Base-by-base conservation (phyloP, 108 stramenopile species). In the Pseudonitzschia pungens region DNA sequence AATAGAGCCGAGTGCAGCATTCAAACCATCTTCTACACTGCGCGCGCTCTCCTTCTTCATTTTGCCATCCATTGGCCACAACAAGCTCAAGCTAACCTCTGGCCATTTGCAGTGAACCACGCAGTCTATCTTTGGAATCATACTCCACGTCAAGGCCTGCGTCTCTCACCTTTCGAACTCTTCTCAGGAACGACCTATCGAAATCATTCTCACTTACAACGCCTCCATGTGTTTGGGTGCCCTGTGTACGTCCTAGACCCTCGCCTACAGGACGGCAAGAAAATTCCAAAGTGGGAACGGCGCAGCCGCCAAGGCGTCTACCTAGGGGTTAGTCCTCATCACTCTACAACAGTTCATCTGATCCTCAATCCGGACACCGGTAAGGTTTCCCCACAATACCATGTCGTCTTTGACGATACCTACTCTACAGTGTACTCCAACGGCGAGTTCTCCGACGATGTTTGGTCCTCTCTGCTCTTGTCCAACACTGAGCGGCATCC, bases 61-160 rank as follows among this genome's bases (percentile, higher is more conserved):
- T 73, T 72, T 28, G 41, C 60, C 0, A 33, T 87, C n/a, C 83
- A 81, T 64, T 87, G 86, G 83, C 81, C 83, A 2, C 64, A 86
- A 27, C 8, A 29, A 0, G 63, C 64, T 26, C 29, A 57, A 14
- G 24, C 58, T 0, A 56, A 69, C 0, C 72, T 82, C 0, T 85
- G 84, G 81, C 79, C 81, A 0, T 54, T 77, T 54, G 80, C 87
- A 0, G 36, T 88, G 5, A 54, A 79, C 18, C 72, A 89, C 68
- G 83, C 88, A 0, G 69, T 71, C 0, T 81, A 57, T 41, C 33
- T 89, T 0, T 79, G 60, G 42, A 86, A 82, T 65, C 68, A 76
- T 29, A 59, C 74, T 54, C 83, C 87, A 20, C 15, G 6, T 18
- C 10, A 21, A 64, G 6, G 24, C 21, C 15, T 67, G 76, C 22